Evolutionary conservation across 148 eudicot species (phyloP).

Genomic region (Chenopodium formosanum): DNA sequence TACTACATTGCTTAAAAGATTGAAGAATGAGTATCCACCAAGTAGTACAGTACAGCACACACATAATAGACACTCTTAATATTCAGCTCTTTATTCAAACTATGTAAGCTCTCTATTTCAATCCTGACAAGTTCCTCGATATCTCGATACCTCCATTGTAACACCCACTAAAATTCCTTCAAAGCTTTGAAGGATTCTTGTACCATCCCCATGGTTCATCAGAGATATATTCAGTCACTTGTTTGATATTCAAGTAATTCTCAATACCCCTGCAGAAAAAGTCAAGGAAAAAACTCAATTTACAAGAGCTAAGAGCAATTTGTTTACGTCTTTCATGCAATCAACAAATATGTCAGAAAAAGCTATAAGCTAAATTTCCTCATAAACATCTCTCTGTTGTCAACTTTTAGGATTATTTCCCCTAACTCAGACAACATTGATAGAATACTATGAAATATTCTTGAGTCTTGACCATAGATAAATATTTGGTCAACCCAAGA

Average conservation of each 20-base stretch:
- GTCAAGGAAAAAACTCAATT: background rate
- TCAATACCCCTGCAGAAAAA: slow-evolving; percentile 77
- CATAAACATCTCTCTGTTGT: no score
- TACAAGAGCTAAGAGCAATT: background rate
- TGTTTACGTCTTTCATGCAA: background rate
- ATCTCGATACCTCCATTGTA: background rate
- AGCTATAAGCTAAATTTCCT: background rate
- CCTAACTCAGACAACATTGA: no score
- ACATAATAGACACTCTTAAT: background rate
- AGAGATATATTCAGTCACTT: slow-evolving; percentile 77
- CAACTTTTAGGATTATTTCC: no score
- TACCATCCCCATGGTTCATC: slow-evolving; percentile 97
- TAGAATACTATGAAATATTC: background rate
- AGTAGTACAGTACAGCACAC: background rate
- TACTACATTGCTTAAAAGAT: background rate
- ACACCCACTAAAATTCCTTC: slow-evolving; percentile 18
- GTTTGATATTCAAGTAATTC: slow-evolving; percentile 85
- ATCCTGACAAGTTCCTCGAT: background rate
- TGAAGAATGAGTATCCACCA: background rate
- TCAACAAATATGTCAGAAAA: background rate
- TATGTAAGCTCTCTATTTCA: background rate
- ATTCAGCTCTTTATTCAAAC: slow-evolving; percentile 6
- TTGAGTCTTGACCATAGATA: no score
- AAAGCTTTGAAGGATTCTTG: slow-evolving; percentile 76
- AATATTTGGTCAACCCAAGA: background rate